Percentiles rank a stretch among this genome's conserved stretches.
phyloP scores from a whole-genome alignment of 106 monocot genomes.

The Acorus calamus region DNA sequence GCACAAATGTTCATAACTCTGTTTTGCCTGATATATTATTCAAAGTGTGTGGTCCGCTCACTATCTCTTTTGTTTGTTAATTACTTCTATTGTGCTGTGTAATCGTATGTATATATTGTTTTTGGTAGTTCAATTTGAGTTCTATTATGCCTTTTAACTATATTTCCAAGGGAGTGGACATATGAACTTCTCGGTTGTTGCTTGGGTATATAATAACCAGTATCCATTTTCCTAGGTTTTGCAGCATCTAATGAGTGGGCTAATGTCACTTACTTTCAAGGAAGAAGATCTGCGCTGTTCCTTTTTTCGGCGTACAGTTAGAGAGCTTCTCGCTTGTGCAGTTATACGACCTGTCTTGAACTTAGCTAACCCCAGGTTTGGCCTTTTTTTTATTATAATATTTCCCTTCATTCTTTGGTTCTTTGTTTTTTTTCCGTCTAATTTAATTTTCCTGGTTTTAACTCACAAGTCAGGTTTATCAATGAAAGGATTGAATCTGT shows the following conservation, averaged over 20 bases:
- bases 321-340: slow-evolving; percentile 94
- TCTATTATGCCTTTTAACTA: no score
- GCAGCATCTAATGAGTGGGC: slow-evolving; percentile 59
- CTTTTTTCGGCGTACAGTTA: slow-evolving; percentile 60
- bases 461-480: slow-evolving; percentile 52
- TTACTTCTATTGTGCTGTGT: no score
- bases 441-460: slow-evolving; percentile 10
- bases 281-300: slow-evolving; percentile 72
- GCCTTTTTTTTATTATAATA: slow-evolving; percentile 5
- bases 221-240: slow-evolving; percentile 42
- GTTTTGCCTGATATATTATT: not conserved
- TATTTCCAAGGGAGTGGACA: no score
- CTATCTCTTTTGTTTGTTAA: no score
- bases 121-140: no score
- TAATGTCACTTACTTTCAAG: slow-evolving; percentile 54
- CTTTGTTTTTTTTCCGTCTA: slow-evolving; percentile 9
- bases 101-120: no score
- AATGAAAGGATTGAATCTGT: slow-evolving; percentile 88
- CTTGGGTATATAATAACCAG: not conserved
- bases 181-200: not conserved
- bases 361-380: slow-evolving; percentile 78
- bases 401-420: not conserved
- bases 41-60: no score
- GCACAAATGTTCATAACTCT: not conserved
- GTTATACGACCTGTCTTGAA: slow-evolving; percentile 82